A percentile compares a stretch with the other conserved stretches of the same genome.
These are phyloP conservation scores for Hamigera avellanea DNA, from an alignment of 495 filamentous ascomycete species.

Conservation along the genomic window DNA sequence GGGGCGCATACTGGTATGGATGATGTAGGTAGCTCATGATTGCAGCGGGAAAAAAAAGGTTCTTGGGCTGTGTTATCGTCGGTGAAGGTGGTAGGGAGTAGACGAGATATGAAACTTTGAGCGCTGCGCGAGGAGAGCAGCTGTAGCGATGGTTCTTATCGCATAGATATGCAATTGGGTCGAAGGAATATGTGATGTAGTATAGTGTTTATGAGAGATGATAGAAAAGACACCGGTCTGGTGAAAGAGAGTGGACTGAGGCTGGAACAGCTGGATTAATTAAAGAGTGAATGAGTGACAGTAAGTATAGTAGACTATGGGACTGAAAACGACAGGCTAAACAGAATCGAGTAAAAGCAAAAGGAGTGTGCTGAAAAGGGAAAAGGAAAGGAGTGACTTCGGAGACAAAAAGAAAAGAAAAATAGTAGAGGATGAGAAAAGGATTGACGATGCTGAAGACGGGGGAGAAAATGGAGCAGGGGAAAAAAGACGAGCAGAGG, in stretches of 20 bases:
- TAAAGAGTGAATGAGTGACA: background rate
- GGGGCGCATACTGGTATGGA: constrained; percentile 28
- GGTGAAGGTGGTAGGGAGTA: background rate
- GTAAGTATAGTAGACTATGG: background rate
- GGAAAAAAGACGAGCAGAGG: constrained; percentile 3
- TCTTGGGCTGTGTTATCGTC: background rate
- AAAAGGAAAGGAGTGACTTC: constrained; percentile 12
- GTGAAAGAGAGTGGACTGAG: background rate
- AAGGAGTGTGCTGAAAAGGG: constrained; percentile 8
- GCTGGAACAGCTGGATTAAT: background rate
- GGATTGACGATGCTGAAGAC: too few species aligned
- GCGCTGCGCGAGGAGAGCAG: constrained; percentile 4
- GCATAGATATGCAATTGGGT: background rate
- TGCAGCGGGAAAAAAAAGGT: constrained; percentile 3
- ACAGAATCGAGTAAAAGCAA: constrained; percentile 3
- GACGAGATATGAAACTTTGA: constrained; percentile 1
- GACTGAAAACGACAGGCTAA: constrained; percentile 2
- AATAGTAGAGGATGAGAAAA: constrained; percentile 1
- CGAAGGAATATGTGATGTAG: constrained; percentile 5
- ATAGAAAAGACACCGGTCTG: constrained; percentile 5
- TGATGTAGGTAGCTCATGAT: constrained; percentile 36
- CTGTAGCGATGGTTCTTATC: constrained; percentile 1
- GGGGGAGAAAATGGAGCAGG: background rate
- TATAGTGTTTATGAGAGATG: constrained; percentile 5
- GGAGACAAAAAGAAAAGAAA: constrained; percentile 2